Evolutionary conservation across 495 filamentous ascomycete genomes (phyloP).

Genomic region (Lasiosphaeria hispida): DNA sequence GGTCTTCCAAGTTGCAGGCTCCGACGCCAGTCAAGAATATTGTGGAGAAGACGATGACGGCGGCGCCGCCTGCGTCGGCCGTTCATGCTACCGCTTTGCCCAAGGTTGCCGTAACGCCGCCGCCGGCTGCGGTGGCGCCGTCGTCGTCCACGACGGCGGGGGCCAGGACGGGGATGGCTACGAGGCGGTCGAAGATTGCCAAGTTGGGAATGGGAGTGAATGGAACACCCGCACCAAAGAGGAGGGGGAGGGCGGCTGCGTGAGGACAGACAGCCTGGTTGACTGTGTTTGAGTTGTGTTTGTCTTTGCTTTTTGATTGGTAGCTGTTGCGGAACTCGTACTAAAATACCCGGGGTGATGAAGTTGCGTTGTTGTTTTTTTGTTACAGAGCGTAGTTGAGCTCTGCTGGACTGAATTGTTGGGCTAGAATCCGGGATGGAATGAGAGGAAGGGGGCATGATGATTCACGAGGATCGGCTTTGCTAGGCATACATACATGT

Average conservation of each 20-base stretch:
- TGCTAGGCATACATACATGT: too few relatives aligned
- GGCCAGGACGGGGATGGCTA: constrained; percentile 16
- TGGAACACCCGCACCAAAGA: constrained; percentile 36
- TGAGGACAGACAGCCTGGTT: background rate
- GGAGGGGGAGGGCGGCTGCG: constrained; percentile 17
- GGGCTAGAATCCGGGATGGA: too few relatives aligned
- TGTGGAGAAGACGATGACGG: constrained; percentile 3
- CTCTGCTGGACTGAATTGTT: too few relatives aligned
- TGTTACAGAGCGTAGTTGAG: too few relatives aligned
- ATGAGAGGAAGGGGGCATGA: too few relatives aligned
- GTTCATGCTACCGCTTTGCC: background rate
- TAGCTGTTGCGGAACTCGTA: too few relatives aligned
- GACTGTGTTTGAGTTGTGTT: too few relatives aligned
- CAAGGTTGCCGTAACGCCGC: background rate
- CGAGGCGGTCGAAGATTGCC: constrained; percentile 26
- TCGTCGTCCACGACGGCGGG: background rate
- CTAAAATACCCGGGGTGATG: too few relatives aligned
- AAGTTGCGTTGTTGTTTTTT: too few relatives aligned
- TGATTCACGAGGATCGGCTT: too few relatives aligned
- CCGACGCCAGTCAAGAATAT: constrained; percentile 24
- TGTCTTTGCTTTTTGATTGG: too few relatives aligned
- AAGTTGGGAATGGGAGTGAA: constrained; percentile 35
- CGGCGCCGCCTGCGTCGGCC: background rate
- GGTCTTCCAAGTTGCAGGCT: constrained; percentile 21
- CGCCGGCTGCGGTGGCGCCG: background rate